Conservation (phyloP, 2,329 filamentous ascomycete genomes). For the Neofusicoccum parvum region DNA sequence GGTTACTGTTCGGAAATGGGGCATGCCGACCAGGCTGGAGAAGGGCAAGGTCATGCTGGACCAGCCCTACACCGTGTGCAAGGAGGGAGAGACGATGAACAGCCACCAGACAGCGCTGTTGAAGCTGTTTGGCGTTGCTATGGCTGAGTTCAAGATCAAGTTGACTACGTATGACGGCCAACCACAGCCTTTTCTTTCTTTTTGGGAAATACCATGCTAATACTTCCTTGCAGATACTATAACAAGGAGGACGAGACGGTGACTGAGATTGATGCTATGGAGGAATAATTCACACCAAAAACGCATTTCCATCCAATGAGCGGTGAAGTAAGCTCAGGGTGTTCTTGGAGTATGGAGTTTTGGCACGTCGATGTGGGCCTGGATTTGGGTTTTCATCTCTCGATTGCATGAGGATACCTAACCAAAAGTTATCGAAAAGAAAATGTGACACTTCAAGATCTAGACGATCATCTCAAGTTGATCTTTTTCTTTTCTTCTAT, state of each 20-base stretch:
- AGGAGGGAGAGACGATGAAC: constrained; percentile 81
- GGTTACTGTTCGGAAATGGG: constrained; percentile 84
- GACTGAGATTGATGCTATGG: constrained; percentile 57
- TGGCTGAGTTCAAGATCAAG: constrained; percentile 86
- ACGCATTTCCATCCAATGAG: not conserved
- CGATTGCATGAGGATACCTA: not conserved
- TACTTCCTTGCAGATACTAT: constrained; percentile 58
- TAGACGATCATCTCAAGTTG: not conserved
- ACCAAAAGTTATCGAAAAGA: not conserved
- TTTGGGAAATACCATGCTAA: constrained; percentile 36
- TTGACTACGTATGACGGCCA: constrained; percentile 65
- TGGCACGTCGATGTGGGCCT: not conserved
- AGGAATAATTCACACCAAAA: constrained; percentile 37
- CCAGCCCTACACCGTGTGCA: constrained; percentile 74
- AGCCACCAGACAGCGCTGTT: constrained; percentile 89
- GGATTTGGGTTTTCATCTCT: not conserved
- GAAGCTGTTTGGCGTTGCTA: constrained; percentile 89
- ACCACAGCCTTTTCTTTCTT: constrained; percentile 48
- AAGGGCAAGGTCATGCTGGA: constrained; percentile 85
- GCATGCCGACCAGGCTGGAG: constrained; percentile 84
- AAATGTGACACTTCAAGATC: not conserved
- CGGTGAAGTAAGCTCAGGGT: not conserved
- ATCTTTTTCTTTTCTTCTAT: not conserved
- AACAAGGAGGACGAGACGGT: constrained; percentile 60
- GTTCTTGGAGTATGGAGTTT: constrained; percentile 17